Base-by-base conservation (phyloP, 257 asterid genomes). In the Petunia axillaris region DNA sequence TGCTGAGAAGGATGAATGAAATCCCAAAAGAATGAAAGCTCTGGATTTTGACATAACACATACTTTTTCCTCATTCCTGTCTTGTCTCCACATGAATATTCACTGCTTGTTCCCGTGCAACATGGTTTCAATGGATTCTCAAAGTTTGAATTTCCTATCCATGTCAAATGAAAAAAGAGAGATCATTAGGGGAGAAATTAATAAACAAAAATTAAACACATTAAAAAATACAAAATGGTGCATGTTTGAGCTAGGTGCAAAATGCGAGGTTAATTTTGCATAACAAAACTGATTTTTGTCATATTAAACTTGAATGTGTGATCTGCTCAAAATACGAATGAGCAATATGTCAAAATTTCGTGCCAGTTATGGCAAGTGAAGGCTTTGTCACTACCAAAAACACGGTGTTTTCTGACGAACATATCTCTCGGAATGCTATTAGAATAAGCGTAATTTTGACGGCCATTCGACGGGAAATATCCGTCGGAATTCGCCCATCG, bases 1-100 rank as follows among this genome's bases (percentile, higher is more conserved):
- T 84, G 74, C 13, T 92, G 84, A 3, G 96, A 84, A 44, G 96
- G 97, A 84, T 92, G 97, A 41, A 88, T 83, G 2, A 63, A 43
- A 82, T 93, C 96, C 97, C 96, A 91, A 50, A 89, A 93, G 74
- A 93, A 87, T 8, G 92, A 80, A 25, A 46, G 59, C 39, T 64
- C 82, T 0, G 85, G 94, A 83, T 91, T 81, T 55, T 79, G 73
- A 66, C 97, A 93, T 13, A 93, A 80, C 0, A 1, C 55, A 63
- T 91, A 92, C 36, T 78, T 75, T 62, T 89, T 88, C 68, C 85
- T 88, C 64, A 8, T 35, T 67, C 93, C 92, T 38, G n/a, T 63
- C 48, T 85, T 16, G 6, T 82, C 75, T 62, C 97, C 97, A 84
- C 96, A 90, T n/a, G 77, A 81, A 38, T 82, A 81, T 58, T 84